Evolutionary conservation across 257 asterid genomes (phyloP), one percentile per base, ranked within the genome.

Genomic region (Nicotiana tabacum): DNA sequence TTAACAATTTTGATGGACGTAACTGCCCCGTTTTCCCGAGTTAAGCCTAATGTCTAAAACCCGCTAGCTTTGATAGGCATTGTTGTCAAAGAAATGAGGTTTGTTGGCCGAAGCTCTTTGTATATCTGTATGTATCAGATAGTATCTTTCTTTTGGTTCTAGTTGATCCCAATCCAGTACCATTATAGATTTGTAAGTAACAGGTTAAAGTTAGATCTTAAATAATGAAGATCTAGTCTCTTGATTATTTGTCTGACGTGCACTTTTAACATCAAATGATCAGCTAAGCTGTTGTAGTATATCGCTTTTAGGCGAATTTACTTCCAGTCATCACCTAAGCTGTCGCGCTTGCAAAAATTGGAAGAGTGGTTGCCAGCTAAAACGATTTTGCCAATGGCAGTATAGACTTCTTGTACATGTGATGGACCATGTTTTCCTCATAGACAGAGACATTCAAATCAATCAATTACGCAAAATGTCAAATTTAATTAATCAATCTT

Each of bases 41-140:
- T 13, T 13, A 13, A 24, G 76, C 15, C 76, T 66, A 33, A 16
- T 16, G 51, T 67, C 76, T 33, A 33, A 2, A 67, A 32, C 12
- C 48, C 13, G 11, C 35, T 29, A 66, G 24, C 74, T 30, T 66
- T 66, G 74, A 33, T 66, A 64, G 9, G 37, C 69, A 6, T 58
- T 58, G 65, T 27, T 61, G 9, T 16, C 33, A 61, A 60, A 21
- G 7, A 9, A 61, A 21, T 21, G 66, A n/a, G 66, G 66, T 9
- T 21, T 33, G 17, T 65, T 32, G 76, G 48, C 10, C 10, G 2
- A 33, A 7, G 48, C 48, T 15, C 27, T 53, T 76, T 76, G 13
- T 76, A 76, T 21, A 51, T 76, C 80, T 76, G 80, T 76, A 11
- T 53, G 80, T 76, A 11, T 53, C 37, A 76, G 53, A 18, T 76